These are phyloP conservation scores for Hirschfeldia incana DNA, from an alignment of 345 rosid species.

Conservation along the genomic window DNA sequence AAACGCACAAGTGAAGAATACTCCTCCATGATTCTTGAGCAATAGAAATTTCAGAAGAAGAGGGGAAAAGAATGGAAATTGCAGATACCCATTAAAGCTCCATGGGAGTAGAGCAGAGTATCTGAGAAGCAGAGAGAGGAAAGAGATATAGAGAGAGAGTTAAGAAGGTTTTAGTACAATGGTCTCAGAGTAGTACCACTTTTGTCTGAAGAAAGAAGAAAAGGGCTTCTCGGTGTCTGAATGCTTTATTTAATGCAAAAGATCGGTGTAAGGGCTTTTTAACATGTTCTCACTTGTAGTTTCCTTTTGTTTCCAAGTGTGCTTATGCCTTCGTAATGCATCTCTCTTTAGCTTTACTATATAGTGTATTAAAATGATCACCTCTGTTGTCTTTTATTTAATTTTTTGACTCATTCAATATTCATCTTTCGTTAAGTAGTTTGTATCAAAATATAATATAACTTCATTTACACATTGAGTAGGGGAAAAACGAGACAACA, in stretches of 20 bases:
- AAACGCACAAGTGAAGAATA: constrained; percentile 28
- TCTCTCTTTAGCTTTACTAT: constrained; percentile 1
- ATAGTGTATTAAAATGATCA: background rate
- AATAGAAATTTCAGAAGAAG: constrained; percentile 32
- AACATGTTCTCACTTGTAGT: constrained; percentile 36
- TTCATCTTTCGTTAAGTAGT: background rate
- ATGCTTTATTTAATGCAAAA: constrained; percentile 31
- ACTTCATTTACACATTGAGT: background rate
- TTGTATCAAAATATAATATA: background rate
- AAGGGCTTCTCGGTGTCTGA: constrained; percentile 29
- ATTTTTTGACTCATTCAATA: constrained; percentile 10
- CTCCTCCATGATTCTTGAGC: constrained; percentile 25
- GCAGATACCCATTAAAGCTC: constrained; percentile 40
- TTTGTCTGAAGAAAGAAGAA: constrained; percentile 21
- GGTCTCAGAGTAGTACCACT: constrained; percentile 30
- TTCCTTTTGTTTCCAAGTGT: constrained; percentile 31
- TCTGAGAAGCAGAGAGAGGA: constrained; percentile 16
- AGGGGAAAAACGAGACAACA: background rate
- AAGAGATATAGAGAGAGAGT: constrained; percentile 1
- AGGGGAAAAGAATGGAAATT: constrained; percentile 19
- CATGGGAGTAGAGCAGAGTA: constrained; percentile 31
- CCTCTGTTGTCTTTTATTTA: constrained; percentile 25
- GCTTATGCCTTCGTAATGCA: constrained; percentile 31
- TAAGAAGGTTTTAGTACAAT: constrained; percentile 22
- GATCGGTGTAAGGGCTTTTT: constrained; percentile 35